Evolutionary conservation across 106 monocot genomes (phyloP).

Genomic region (Dendrobium catenatum): DNA sequence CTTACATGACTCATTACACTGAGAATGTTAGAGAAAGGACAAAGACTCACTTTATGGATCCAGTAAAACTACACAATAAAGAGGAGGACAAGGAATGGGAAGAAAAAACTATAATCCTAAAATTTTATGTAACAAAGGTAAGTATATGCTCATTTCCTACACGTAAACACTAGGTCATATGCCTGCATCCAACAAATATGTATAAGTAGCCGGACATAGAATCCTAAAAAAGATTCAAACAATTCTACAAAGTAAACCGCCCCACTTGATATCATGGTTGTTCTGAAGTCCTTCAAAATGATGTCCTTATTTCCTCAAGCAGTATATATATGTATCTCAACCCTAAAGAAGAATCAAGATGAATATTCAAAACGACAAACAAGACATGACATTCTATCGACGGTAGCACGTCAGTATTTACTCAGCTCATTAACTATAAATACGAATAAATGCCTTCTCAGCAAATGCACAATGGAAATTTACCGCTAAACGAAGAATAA

Average conservation of each 20-base stretch:
- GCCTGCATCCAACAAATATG: neutral
- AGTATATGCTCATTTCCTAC: neutral
- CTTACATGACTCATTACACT: too few relatives aligned
- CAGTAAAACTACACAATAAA: too few relatives aligned
- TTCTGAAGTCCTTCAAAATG: neutral
- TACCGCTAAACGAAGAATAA: neutral
- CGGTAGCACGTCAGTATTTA: neutral
- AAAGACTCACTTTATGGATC: too few relatives aligned
- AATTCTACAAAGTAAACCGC: neutral
- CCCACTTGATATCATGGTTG: neutral
- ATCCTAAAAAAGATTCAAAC: neutral
- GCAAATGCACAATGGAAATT: neutral
- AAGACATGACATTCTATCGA: neutral
- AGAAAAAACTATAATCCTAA: neutral
- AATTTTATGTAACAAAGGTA: neutral
- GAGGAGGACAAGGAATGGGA: neutral
- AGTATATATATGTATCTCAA: neutral
- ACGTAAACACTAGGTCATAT: neutral
- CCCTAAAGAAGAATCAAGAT: neutral
- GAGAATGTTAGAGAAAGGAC: too few relatives aligned
- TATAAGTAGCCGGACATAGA: neutral
- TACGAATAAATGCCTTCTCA: neutral
- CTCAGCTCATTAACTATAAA: neutral
- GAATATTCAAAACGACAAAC: neutral
- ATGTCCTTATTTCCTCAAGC: neutral